Evolutionary conservation across 441 rosid genomes (phyloP).

Genomic region (Syzygium syzygioides): DNA sequence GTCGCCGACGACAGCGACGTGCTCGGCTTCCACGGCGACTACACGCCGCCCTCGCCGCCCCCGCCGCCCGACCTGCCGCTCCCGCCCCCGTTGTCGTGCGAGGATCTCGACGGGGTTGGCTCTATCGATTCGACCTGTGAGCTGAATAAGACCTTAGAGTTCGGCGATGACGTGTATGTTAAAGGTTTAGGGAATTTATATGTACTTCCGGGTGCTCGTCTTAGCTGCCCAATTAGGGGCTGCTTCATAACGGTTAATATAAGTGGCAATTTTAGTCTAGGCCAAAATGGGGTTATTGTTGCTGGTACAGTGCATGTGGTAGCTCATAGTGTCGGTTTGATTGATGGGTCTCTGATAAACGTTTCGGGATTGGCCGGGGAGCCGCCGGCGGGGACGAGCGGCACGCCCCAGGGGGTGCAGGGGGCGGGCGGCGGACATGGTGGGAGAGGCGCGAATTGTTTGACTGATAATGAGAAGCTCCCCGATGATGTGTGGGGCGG

Average conservation of each 20-base stretch:
- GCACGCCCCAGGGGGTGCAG: constrained; percentile 51
- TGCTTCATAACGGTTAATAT: constrained; percentile 46
- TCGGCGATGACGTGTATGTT: constrained; percentile 39
- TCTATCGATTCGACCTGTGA: constrained; percentile 49
- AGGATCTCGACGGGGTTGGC: constrained; percentile 51
- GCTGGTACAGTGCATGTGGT: constrained; percentile 43
- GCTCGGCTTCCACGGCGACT: constrained; percentile 31
- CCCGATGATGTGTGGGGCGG: constrained; percentile 84
- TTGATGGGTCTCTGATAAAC: constrained; percentile 39
- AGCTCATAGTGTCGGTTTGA: constrained; percentile 37
- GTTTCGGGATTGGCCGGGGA: constrained; percentile 57
- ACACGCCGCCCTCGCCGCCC: constrained; percentile 47
- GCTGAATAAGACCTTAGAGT: constrained; percentile 36
- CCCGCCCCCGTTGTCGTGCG: constrained; percentile 45
- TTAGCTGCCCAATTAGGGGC: constrained; percentile 37
- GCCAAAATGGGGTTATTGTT: constrained; percentile 19
- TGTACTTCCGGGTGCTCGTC: constrained; percentile 33
- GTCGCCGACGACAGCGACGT: constrained; percentile 12
- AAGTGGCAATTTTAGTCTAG: constrained; percentile 40
- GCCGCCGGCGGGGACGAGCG: constrained; percentile 70
- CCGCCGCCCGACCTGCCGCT: constrained; percentile 39
- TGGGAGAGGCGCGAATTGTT: constrained; percentile 70
- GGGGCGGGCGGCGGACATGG: constrained; percentile 78
- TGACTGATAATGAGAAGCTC: constrained; percentile 42
- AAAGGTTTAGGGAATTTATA: constrained; percentile 50